A percentile compares a stretch with the other conserved stretches of the same genome.
Conservation (phyloP, 371 early-diverging fungal species). For the Blakeslea trispora region DNA sequence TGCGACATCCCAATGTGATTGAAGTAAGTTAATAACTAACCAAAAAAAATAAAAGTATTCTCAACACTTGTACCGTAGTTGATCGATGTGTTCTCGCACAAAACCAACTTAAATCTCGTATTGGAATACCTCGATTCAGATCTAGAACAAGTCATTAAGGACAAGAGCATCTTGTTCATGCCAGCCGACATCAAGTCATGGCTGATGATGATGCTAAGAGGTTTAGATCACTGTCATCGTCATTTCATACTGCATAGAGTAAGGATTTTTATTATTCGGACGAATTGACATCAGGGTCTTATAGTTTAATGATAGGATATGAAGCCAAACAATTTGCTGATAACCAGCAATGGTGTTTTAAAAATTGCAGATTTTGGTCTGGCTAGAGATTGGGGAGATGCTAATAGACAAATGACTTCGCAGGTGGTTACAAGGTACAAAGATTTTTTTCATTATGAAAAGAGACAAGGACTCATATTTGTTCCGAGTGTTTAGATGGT, state of each 20-base stretch:
- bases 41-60: not conserved
- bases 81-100: constrained; percentile 94
- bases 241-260: constrained; percentile 95
- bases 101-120: constrained; percentile 92
- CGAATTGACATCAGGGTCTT: no score
- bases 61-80: constrained; percentile 51
- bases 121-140: constrained; percentile 96
- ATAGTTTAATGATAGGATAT: constrained; percentile 75
- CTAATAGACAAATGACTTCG: constrained; percentile 80
- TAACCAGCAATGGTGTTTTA: constrained; percentile 87
- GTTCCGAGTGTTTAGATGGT: constrained; percentile 79
- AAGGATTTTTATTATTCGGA: constrained; percentile 24
- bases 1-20: constrained; percentile 90
- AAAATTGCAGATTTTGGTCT: constrained; percentile 99
- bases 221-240: constrained; percentile 92
- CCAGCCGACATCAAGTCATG: constrained; percentile 98
- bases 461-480: not conserved
- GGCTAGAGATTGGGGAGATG: constrained; percentile 92
- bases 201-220: constrained; percentile 97
- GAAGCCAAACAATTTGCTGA: constrained; percentile 99
- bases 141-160: constrained; percentile 97
- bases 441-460: not conserved
- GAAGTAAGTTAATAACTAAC: constrained; percentile 54
- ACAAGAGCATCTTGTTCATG: constrained; percentile 90
- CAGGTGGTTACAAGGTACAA: constrained; percentile 92